These are phyloP conservation scores for Boletus bicolor DNA, from an alignment of 768 basidiomycete genomes.

Conservation along the genomic window DNA sequence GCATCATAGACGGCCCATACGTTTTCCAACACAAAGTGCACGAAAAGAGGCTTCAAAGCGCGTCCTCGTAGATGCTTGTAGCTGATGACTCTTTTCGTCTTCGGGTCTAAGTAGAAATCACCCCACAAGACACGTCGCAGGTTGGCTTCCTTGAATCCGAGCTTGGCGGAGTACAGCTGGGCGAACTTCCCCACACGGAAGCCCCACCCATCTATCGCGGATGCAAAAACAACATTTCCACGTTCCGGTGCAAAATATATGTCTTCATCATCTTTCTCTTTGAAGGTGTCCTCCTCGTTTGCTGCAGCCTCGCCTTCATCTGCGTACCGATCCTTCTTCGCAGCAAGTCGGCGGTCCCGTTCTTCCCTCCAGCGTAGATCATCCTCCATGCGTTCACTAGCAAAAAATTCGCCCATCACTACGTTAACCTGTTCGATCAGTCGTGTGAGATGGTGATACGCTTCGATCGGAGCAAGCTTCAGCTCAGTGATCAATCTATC, in stretches of 20 bases:
- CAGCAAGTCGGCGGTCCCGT: slow-evolving; percentile 74
- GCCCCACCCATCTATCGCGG: slow-evolving; percentile 96
- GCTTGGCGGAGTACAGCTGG: slow-evolving; percentile 83
- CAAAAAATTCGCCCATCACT: slow-evolving; percentile 96
- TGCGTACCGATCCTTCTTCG: slow-evolving; percentile 67
- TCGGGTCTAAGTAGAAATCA: slow-evolving; percentile 95
- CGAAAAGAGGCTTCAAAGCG: slow-evolving; percentile 89
- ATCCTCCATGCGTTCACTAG: slow-evolving; percentile 94
- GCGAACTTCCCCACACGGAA: slow-evolving; percentile 94
- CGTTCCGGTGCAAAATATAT: slow-evolving; percentile 95
- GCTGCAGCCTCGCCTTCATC: slow-evolving; percentile 60
- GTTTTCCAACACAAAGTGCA: slow-evolving; percentile 96
- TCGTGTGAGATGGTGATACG: slow-evolving; percentile 89
- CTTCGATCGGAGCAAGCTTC: slow-evolving; percentile 85
- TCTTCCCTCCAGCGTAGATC: slow-evolving; percentile 93
- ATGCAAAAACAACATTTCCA: slow-evolving; percentile 95
- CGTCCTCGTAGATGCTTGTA: slow-evolving; percentile 87
- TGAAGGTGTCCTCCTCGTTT: slow-evolving; percentile 66
- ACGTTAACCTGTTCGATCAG: slow-evolving; percentile 97
- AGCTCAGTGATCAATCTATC: slow-evolving; percentile 94
- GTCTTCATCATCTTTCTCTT: slow-evolving; percentile 97
- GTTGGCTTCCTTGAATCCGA: slow-evolving; percentile 87
- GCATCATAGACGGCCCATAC: slow-evolving; percentile 97
- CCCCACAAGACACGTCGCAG: slow-evolving; percentile 91
- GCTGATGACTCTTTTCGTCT: slow-evolving; percentile 89